Base-by-base conservation (phyloP, 1,139 yeast species). In the Saccharomyces hybrid region DNA sequence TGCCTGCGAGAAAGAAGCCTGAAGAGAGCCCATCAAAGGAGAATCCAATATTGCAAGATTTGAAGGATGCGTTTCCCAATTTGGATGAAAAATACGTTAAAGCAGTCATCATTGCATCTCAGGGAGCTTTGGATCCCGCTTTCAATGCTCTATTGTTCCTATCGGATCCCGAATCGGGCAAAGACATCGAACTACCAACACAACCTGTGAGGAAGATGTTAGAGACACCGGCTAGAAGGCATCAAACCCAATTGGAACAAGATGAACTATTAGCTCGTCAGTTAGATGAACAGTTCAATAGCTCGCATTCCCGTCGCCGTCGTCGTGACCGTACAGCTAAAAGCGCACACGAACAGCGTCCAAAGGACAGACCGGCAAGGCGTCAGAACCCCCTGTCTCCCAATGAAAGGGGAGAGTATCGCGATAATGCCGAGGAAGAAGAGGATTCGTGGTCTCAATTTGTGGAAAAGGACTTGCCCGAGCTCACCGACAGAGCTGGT, bases 251-350 rank as follows among this genome's bases (percentile, higher is more conserved):
- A 67, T 65, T 83, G 56, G 82, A 82, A 58, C 86, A 85, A 54
- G 99, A 93, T 70, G 99, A 89, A 69, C 74, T 81, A 31, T 76
- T 91, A 61, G 98, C 98, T 1, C 81, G 96, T 59, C 78, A 80
- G 66, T 75, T 93, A 63, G 96, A 93, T 58, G 82, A 82, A 63
- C 84, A 87, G 65, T 87, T 79, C 68, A 86, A 77, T 53, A 14
- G 42, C 23, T 59, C 59, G 32, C 47, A 50, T 44, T 53, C 57
- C 27, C 56, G 53, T 34, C 56, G 58, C 32, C 54, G 56, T 31
- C 59, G 51, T 9, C 50, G 54, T 44, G 38, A 26, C 14, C 31
- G 50, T 23, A 50, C 54, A 50, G 34, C 25, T 26, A 30, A 49
- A 51, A 57, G 61, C 49, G 59, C 59, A 50, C 63, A 58, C 30